Conservation (phyloP, 805 yeast genomes). For the Kuraishia ogatae region DNA sequence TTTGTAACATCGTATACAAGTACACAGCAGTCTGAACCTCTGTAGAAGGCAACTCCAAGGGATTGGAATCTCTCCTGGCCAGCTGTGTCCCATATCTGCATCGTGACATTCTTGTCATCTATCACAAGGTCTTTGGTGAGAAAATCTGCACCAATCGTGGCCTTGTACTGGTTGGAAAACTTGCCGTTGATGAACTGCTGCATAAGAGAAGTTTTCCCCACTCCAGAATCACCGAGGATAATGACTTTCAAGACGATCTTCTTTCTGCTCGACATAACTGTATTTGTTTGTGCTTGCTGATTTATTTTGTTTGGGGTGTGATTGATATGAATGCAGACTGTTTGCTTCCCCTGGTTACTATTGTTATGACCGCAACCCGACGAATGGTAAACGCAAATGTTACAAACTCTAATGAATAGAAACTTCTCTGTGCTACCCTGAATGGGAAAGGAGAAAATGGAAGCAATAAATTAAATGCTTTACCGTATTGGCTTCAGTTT, state of each 20-base stretch:
- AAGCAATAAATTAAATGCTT: too few species aligned
- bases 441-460: too few species aligned
- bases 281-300: not conserved
- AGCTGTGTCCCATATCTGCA: slow-evolving; percentile 97
- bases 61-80: slow-evolving; percentile 98
- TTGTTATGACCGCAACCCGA: too few species aligned
- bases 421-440: too few species aligned
- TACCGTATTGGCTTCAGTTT: too few species aligned
- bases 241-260: slow-evolving; percentile 79
- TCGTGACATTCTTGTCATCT: slow-evolving; percentile 74
- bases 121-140: slow-evolving; percentile 82
- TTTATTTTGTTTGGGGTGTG: not conserved
- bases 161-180: slow-evolving; percentile 92
- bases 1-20: slow-evolving; percentile 94
- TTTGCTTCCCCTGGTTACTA: too few species aligned
- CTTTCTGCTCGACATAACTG: slow-evolving; percentile 50
- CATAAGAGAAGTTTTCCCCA: slow-evolving; percentile 95
- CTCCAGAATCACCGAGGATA: slow-evolving; percentile 94
- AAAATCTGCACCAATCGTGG: slow-evolving; percentile 97
- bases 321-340: not conserved
- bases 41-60: slow-evolving; percentile 91
- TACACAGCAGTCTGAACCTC: slow-evolving; percentile 98
- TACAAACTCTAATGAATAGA: too few species aligned
- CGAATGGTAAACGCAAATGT: too few species aligned
- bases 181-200: slow-evolving; percentile 94